Base-by-base conservation (phyloP, 352 stramenopile genomes). In the Globisporangium parvum region DNA sequence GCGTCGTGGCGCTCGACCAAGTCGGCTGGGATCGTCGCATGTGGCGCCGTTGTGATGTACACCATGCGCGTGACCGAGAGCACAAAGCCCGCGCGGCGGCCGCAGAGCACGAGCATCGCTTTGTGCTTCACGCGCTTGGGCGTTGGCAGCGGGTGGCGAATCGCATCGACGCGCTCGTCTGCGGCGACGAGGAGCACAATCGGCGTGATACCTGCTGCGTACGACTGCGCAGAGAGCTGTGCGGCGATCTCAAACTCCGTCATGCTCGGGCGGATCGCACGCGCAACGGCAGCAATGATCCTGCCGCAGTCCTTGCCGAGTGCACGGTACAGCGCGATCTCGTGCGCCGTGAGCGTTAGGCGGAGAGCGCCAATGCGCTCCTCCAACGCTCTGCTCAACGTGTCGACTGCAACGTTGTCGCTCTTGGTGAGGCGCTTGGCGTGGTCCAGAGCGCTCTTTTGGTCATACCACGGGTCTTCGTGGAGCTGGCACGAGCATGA, bases 31-130 rank as follows among this genome's bases (percentile, higher is more conserved):
- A 74, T 44, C 18, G 24, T 51, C 12, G 59, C 61, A 8, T 48
- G 50, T 1, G 69, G 63, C 4, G 62, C 66, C 23, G 67, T 80
- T 6, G 75, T 83, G 44, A 88, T 62, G 59, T 86, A 87, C 54
- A 87, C 77, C 3, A 88, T 63, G n/a, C 77, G 77, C 35, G 77
- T 88, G 11, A 75, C 72, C 14, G 77, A 88, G 31, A 70, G 56
- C 42, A 91, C 80, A 21, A 91, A 66, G 2, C 80, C 80, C 1
- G 75, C 75, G 12, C 75, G 77, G 14, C 78, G 77, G 18, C 80
- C 80, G 37, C 80, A 91, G 47, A 91, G 77, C 55, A 88, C 80
- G 31, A 91, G 66, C 80, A 91, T 87, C 21, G 66, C 75, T 60
- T 91, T 91, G 61, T 86, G 71, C 55, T 83, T 82, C 9, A 86